A percentile compares a stretch with the other conserved stretches of the same genome.
Conservation (phyloP, 2,329 filamentous ascomycete genomes). For the Phialophora macrospora region DNA sequence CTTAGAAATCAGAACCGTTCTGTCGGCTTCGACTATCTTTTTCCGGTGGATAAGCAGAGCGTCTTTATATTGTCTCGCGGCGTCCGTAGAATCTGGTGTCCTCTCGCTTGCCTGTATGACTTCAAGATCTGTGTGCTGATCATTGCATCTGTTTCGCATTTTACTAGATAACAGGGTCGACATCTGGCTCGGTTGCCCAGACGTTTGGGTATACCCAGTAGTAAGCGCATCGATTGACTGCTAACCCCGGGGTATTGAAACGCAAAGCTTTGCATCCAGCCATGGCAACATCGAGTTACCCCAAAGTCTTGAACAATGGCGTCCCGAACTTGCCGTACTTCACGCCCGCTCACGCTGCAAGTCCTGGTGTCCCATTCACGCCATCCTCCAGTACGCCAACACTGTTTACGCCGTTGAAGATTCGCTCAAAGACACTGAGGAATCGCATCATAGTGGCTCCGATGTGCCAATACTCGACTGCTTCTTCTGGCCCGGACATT, state of each 20-base stretch:
- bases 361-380: conserved; percentile 32
- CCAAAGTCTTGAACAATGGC: conserved; percentile 26
- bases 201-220: not conserved
- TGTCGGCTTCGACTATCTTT: not conserved
- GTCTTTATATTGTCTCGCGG: not conserved
- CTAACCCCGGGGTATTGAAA: not conserved
- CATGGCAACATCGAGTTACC: conserved; percentile 18
- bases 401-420: conserved; percentile 54
- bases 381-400: conserved; percentile 31
- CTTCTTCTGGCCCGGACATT: conserved; percentile 41
- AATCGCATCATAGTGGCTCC: conserved; percentile 63
- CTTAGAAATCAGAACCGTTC: conserved; percentile 6
- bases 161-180: not conserved
- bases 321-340: conserved; percentile 39
- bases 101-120: not conserved
- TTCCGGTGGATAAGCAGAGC: not conserved
- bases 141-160: not conserved
- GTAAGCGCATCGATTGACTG: not conserved
- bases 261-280: not conserved
- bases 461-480: conserved; percentile 61
- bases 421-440: conserved; percentile 58
- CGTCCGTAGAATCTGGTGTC: not conserved
- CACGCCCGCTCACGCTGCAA: conserved; percentile 33
- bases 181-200: not conserved
- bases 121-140: not conserved